These are phyloP conservation scores for Didymellaceae sp. DNA, from an alignment of 2,329 filamentous ascomycete genomes.

Conservation along the genomic window DNA sequence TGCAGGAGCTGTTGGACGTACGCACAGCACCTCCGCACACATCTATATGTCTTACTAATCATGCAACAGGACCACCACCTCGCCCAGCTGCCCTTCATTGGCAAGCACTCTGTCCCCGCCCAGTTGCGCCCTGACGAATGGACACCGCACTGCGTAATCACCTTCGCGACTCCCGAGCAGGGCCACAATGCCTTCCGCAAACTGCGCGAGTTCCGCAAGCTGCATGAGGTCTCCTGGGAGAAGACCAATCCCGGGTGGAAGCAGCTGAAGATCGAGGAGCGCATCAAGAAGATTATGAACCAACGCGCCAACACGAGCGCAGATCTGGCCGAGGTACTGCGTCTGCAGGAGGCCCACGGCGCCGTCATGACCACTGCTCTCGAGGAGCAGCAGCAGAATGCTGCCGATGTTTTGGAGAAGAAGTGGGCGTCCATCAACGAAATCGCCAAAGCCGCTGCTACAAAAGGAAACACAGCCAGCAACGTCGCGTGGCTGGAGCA, in stretches of 20 bases:
- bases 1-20: constrained; percentile 64
- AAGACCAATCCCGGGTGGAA: constrained; percentile 50
- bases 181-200: constrained; percentile 64
- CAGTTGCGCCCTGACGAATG: constrained; percentile 67
- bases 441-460: constrained; percentile 24
- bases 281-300: constrained; percentile 64
- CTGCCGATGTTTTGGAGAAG: constrained; percentile 24
- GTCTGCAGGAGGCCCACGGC: constrained; percentile 53
- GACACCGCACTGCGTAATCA: constrained; percentile 65
- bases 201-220: constrained; percentile 65
- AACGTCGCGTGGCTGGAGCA: constrained; percentile 36
- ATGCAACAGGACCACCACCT: constrained; percentile 57
- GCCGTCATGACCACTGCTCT: constrained; percentile 24
- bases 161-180: constrained; percentile 57
- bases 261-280: constrained; percentile 55
- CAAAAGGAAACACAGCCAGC: constrained; percentile 24
- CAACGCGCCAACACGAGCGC: constrained; percentile 69
- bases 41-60: background rate
- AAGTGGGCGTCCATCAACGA: constrained; percentile 35
- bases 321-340: constrained; percentile 64
- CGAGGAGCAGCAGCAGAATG: constrained; percentile 25
- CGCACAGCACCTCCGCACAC: constrained; percentile 19
- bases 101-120: constrained; percentile 67
- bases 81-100: constrained; percentile 66
- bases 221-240: constrained; percentile 63